Conservation (phyloP, 192 early-diverging fungal genomes). For the Oehlia diaphana region DNA sequence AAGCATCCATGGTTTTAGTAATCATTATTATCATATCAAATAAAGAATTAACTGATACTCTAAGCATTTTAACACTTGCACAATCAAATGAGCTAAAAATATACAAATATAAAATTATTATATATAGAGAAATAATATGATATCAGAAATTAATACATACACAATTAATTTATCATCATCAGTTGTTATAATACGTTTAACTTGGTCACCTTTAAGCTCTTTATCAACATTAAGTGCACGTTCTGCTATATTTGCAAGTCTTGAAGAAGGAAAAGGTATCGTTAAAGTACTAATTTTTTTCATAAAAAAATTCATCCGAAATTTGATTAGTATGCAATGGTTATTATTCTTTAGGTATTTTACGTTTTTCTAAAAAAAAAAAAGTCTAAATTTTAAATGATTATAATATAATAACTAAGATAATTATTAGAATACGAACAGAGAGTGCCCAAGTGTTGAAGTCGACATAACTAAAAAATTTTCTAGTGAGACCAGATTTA, state of each 20-base stretch:
- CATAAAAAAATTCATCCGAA: not conserved
- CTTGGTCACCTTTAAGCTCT: constrained; percentile 46
- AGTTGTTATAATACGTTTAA: constrained; percentile 33
- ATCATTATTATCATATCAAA: constrained; percentile 54
- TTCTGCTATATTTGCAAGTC: constrained; percentile 45
- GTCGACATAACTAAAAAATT: not conserved
- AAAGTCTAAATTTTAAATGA: not conserved
- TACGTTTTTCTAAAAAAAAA: no score
- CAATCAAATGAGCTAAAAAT: constrained; percentile 40
- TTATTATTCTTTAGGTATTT: no score
- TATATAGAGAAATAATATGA: not conserved
- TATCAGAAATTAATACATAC: constrained; percentile 31
- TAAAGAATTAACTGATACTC: constrained; percentile 51
- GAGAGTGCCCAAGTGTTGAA: not conserved
- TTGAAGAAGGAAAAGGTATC: constrained; percentile 40
- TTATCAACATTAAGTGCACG: constrained; percentile 45
- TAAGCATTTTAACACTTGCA: constrained; percentile 39
- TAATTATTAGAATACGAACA: not conserved
- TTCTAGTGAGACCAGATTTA: no score
- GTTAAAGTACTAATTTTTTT: not conserved
- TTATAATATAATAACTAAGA: not conserved
- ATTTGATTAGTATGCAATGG: no score
- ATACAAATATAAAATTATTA: not conserved
- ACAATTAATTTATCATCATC: constrained; percentile 36
- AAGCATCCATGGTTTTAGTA: constrained; percentile 45